These are phyloP conservation scores for Teratosphaeria pseudoeucalypti DNA, from an alignment of 2,329 filamentous ascomycete genomes.

Conservation along the genomic window DNA sequence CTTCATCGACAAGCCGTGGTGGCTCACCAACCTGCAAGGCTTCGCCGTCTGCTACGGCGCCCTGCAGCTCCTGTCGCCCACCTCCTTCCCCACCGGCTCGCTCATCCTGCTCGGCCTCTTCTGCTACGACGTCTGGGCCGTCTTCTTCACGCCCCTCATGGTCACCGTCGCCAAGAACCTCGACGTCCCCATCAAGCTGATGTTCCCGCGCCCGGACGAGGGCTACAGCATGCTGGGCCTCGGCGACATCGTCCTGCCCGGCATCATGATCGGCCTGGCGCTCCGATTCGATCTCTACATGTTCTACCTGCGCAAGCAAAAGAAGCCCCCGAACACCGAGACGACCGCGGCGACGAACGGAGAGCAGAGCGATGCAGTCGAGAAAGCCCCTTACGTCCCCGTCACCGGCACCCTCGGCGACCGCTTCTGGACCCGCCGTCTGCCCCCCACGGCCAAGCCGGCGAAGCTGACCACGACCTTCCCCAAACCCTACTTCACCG, in stretches of 20 bases:
- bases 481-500: slow-evolving; percentile 75
- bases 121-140: slow-evolving; percentile 90
- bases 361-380: slow-evolving; percentile 3
- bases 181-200: slow-evolving; percentile 85
- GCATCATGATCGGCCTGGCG: slow-evolving; percentile 78
- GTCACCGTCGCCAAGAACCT: slow-evolving; percentile 77
- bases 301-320: slow-evolving; percentile 62
- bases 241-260: slow-evolving; percentile 88
- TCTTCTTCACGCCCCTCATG: slow-evolving; percentile 83
- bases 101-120: slow-evolving; percentile 71
- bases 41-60: slow-evolving; percentile 79
- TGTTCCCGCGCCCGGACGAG: slow-evolving; percentile 59
- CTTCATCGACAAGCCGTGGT: slow-evolving; percentile 51
- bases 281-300: slow-evolving; percentile 86
- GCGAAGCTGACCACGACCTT: slow-evolving; percentile 42
- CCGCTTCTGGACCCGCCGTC: slow-evolving; percentile 56
- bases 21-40: slow-evolving; percentile 75
- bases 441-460: slow-evolving; percentile 10
- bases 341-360: slow-evolving; percentile 1
- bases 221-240: slow-evolving; percentile 67
- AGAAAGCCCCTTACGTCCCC: slow-evolving; percentile 33
- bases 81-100: slow-evolving; percentile 72
- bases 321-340: slow-evolving; percentile 24
- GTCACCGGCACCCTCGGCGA: slow-evolving; percentile 71
- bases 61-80: slow-evolving; percentile 76